phyloP scores from a whole-genome alignment of 164 flowering plant genomes.

The Brasenia schreberi region DNA sequence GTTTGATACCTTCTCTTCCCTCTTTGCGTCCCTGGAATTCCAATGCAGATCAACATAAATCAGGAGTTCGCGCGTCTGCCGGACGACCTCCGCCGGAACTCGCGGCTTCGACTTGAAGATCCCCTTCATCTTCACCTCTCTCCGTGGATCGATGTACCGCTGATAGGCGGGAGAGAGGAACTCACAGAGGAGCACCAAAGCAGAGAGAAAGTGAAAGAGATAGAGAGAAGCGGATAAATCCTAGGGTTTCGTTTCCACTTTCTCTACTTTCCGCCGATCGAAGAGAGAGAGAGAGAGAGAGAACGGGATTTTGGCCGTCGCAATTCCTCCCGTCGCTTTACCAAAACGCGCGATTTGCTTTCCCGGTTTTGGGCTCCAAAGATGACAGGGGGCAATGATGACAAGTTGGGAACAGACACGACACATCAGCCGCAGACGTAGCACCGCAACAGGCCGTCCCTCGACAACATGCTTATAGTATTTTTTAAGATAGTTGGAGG shows the following conservation, averaged over 20 bases:
- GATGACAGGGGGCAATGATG: no score
- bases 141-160: neutral
- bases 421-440: no score
- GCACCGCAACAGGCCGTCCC: no score
- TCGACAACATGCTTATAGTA: no score
- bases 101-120: slow-evolving; percentile 56
- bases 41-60: slow-evolving; percentile 20
- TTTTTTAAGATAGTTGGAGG: no score
- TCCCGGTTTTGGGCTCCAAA: no score
- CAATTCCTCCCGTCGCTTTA: no score
- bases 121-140: slow-evolving; percentile 32
- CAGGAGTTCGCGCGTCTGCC: slow-evolving; percentile 52
- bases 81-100: slow-evolving; percentile 53
- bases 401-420: no score
- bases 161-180: neutral
- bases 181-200: neutral
- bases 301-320: no score
- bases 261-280: neutral
- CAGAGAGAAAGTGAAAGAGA: no score
- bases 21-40: slow-evolving; percentile 34
- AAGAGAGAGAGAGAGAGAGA: neutral
- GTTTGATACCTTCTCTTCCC: slow-evolving; percentile 46
- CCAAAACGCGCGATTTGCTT: no score
- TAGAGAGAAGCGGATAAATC: neutral
- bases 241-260: neutral